Evolutionary conservation across 176 grass and related monocot genomes (phyloP).

Genomic region (Carex cristatella): DNA sequence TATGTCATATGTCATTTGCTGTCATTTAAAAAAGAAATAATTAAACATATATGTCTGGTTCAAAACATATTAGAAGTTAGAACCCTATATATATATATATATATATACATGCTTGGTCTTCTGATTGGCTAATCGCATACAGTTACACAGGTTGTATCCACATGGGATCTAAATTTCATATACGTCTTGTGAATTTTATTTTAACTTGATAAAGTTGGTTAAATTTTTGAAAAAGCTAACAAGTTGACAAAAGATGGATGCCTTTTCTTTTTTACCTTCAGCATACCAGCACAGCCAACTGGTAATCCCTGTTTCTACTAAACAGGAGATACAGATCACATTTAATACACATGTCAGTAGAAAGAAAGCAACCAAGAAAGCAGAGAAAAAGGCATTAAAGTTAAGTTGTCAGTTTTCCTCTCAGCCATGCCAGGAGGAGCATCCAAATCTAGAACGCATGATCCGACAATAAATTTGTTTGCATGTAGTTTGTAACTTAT

Average conservation of each 20-base stretch:
- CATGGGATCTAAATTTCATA: not conserved
- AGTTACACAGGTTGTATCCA: not conserved
- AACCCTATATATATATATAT: not conserved
- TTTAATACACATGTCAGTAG: slow-evolving; percentile 22
- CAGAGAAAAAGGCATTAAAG: slow-evolving; percentile 14
- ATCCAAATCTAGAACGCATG: slow-evolving; percentile 26
- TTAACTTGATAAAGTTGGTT: not conserved
- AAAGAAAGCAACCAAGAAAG: slow-evolving; percentile 11
- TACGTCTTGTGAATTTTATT: not conserved
- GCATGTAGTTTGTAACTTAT: slow-evolving; percentile 20
- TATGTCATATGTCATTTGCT: not conserved
- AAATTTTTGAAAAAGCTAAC: not conserved
- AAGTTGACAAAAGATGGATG: not conserved
- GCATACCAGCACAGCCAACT: not conserved
- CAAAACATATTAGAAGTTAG: too few relatives aligned
- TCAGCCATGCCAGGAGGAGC: not conserved
- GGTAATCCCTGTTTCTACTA: slow-evolving; percentile 12
- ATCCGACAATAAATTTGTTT: slow-evolving; percentile 14
- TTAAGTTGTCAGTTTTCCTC: slow-evolving; percentile 13
- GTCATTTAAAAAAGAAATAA: not conserved
- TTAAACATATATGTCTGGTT: not conserved
- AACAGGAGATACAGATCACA: slow-evolving; percentile 23
- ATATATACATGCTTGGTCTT: not conserved
- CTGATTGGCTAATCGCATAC: not conserved
- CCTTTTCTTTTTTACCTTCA: slow-evolving; percentile 2